Base-by-base conservation (phyloP, 225 moss, liverwort and hornwort genomes). In the Bryum argenteum region DNA sequence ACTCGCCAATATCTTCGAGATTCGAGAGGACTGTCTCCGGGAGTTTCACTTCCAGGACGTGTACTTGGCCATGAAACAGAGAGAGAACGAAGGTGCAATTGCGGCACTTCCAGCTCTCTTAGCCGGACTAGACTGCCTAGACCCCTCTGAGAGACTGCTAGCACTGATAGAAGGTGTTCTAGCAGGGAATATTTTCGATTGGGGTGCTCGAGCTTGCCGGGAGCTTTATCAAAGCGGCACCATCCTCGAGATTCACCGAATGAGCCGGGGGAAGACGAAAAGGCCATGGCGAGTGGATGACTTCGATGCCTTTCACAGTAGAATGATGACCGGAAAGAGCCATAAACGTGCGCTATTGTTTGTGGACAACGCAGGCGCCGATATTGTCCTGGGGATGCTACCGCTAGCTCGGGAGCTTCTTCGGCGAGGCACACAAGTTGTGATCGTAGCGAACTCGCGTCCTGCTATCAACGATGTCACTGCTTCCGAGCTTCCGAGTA, bases 391-490 rank as follows among this genome's bases (percentile, higher is more conserved):
- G 14, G 98, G 98, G 55, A 91, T 98, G 89, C 54, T 98, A 5
- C 94, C 98, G 17, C 78, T 98, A 17, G 94, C 91, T 14, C 89
- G 98, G 39, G 98, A 98, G 73, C 83, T 98, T 66, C 77, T 98
- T 48, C 83, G 88, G 78, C 81, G 84, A 76, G 98, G 94, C 68
- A 98, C 98, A 60, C 94, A 98, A 84, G 98, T 98, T 52, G 91
- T 98, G 39, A 82, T 98, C 2, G 94, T 98, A 47, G 98, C 89
- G 39, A 98, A 98, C 77, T 94, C 98, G 40, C 83, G 92, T 37
- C 98, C 98, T 24, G 98, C 98, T 26, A 92, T 92, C 62, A 98
- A 98, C 72, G 98, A 98, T 68, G 92, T 98, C 69, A 91, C 92
- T 21, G 98, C 94, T 18, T 72, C 88, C 61, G 98, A 98, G 76